phyloP scores from a whole-genome alignment of 768 basidiomycete genomes.

The Trametes cinnabarina region DNA sequence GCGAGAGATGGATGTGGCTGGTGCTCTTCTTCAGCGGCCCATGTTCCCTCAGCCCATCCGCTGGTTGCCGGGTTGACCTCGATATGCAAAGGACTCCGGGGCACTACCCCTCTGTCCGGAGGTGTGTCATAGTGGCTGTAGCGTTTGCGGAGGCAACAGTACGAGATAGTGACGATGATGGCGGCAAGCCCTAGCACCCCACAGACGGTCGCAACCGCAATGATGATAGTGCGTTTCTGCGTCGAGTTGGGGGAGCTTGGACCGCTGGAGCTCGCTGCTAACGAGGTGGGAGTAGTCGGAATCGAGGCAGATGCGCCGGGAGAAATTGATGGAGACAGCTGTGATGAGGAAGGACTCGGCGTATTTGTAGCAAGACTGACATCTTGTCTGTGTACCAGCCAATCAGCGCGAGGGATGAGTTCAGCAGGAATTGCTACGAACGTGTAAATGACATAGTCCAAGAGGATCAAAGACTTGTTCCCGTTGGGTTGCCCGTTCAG shows the following conservation, averaged over 20 bases:
- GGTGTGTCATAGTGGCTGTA: not conserved
- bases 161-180: not conserved
- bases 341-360: not conserved
- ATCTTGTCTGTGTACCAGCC: conserved; percentile 2
- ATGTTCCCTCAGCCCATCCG: conserved; percentile 17
- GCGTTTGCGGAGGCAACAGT: conserved; percentile 7
- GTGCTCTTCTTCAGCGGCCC: conserved; percentile 2
- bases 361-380: not conserved
- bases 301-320: not conserved
- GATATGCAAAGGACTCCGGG: conserved; percentile 9
- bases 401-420: not conserved
- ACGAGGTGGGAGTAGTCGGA: not conserved
- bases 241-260: not conserved
- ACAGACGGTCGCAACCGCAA: conserved; percentile 13
- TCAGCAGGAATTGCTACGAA: conserved; percentile 13
- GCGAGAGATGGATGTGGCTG: not conserved
- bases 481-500: conserved; percentile 34
- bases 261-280: not conserved
- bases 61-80: conserved; percentile 14
- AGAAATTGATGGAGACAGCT: not conserved
- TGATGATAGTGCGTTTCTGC: conserved; percentile 15
- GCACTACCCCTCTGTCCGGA: not conserved
- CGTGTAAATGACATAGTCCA: conserved; percentile 45
- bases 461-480: conserved; percentile 30
- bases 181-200: conserved; percentile 1